These are phyloP conservation scores for Mycosarcoma mackinlayi DNA, from an alignment of 1,284 basidiomycete genomes.

Conservation along the genomic window DNA sequence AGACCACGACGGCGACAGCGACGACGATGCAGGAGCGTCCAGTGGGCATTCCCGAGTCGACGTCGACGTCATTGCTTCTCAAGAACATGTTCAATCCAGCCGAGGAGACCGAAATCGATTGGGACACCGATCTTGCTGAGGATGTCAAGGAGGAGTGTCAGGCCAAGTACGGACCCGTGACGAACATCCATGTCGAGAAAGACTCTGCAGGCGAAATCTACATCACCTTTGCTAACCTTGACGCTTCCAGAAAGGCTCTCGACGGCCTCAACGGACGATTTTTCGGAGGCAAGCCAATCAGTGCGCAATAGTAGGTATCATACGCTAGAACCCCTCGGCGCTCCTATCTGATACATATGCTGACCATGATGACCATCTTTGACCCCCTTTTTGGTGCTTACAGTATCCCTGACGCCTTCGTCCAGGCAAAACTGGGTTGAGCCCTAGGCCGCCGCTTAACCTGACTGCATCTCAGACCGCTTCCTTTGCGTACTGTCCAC, in stretches of 20 bases:
- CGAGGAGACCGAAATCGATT: constrained; percentile 93
- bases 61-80: constrained; percentile 72
- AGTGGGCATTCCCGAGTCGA: constrained; percentile 69
- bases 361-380: neutral
- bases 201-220: constrained; percentile 94
- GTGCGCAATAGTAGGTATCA: constrained; percentile 60
- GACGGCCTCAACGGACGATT: constrained; percentile 86
- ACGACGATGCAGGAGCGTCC: constrained; percentile 71
- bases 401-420: constrained; percentile 56
- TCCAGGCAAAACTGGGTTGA: constrained; percentile 54
- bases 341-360: neutral
- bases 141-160: constrained; percentile 96
- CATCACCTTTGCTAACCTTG: constrained; percentile 84
- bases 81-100: constrained; percentile 98
- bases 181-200: constrained; percentile 89
- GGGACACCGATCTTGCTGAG: constrained; percentile 94
- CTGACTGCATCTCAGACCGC: neutral
- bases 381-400: neutral
- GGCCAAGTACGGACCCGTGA: constrained; percentile 86
- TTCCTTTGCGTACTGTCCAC: too few species aligned
- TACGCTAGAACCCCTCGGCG: neutral
- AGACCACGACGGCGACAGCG: constrained; percentile 7
- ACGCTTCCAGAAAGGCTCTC: constrained; percentile 83
- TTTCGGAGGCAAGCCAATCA: constrained; percentile 64
- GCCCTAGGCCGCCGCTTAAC: neutral